Base-by-base conservation (phyloP, 805 yeast genomes). In the Candida parachauliodes region DNA sequence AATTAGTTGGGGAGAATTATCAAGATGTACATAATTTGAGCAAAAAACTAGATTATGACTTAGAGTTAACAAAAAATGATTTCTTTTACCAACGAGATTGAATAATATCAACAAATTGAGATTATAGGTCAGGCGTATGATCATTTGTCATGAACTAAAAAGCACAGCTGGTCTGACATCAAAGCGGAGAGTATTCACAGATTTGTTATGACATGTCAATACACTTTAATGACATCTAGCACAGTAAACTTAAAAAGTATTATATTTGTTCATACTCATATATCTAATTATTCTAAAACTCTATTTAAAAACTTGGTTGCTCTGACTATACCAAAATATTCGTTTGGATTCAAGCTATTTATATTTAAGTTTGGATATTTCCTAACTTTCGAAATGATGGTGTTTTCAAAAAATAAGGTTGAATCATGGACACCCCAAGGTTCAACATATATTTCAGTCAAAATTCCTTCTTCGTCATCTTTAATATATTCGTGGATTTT, bases 381-480 rank as follows among this genome's bases (percentile, higher is more conserved):
- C 19, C 39, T 36, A 16, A 49, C 22, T 15, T 39, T 32, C 2
- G 40, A 24, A 14, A 50, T 18, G 12, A 48, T 16, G 12, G 41
- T 49, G 38, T 49, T 41, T 37, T 63, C 69, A 36, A 58, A 48
- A 33, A 56, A 50, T 25, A 61, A 52, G 2, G 39, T 21, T 1
- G 57, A 37, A 43, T 62, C 69, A 47, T 63, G 69, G 34, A 59
- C 43, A 8, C 69, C 69, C 65, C 62, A 60, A 2, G 69, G 68
- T 38, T 63, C 68, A 18, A 57, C 49, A 28, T 47, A 54, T 5
- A 49, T 36, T 15, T 44, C 37, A 9, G 59, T 39, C 22, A 55
- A 49, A 6, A 64, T 55, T 8, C 51, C 42, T 1, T 43, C 40
- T 0, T 34, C 33, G 15, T 42, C 27, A 20, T 47, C 44, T n/a